These are phyloP conservation scores for Xylaria curta DNA, from an alignment of 495 filamentous ascomycete genomes.

Conservation along the genomic window DNA sequence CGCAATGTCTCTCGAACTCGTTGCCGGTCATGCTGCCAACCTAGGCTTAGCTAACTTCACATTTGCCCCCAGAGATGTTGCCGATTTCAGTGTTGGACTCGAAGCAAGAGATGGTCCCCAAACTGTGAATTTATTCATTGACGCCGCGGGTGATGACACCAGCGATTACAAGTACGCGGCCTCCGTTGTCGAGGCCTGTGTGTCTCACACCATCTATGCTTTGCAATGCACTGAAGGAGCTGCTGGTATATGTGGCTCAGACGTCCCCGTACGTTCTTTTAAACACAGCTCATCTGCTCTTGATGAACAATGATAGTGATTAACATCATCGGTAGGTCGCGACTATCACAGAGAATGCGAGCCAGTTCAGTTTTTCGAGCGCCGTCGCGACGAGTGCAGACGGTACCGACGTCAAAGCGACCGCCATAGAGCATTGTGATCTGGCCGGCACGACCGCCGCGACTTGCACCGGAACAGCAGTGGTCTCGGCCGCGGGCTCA, in stretches of 20 bases:
- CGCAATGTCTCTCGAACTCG: constrained; percentile 16
- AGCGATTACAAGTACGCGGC: constrained; percentile 5
- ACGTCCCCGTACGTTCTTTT: constrained; percentile 1
- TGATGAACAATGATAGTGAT: not conserved
- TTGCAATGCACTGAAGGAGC: not conserved
- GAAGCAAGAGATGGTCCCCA: constrained; percentile 8
- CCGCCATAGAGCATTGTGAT: constrained; percentile 7
- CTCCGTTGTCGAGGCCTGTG: constrained; percentile 8
- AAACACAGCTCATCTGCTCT: not conserved
- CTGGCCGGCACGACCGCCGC: constrained; percentile 9
- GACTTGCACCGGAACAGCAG: constrained; percentile 6
- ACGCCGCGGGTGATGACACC: not conserved
- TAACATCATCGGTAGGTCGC: not conserved
- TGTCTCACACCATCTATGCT: constrained; percentile 1
- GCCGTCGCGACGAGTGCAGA: not conserved
- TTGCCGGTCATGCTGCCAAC: constrained; percentile 12
- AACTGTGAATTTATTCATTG: constrained; percentile 19
- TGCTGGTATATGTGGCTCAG: not conserved
- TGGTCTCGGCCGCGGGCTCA: constrained; percentile 7
- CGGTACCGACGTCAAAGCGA: not conserved
- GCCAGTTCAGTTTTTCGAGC: constrained; percentile 4
- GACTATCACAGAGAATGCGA: constrained; percentile 18
- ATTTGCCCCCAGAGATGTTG: not conserved
- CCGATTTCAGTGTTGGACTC: not conserved
- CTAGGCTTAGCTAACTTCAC: not conserved